A percentile compares a stretch with the other conserved stretches of the same genome.
These are phyloP conservation scores for Spergularia marina DNA, from an alignment of 148 eudicot species.

Conservation along the genomic window DNA sequence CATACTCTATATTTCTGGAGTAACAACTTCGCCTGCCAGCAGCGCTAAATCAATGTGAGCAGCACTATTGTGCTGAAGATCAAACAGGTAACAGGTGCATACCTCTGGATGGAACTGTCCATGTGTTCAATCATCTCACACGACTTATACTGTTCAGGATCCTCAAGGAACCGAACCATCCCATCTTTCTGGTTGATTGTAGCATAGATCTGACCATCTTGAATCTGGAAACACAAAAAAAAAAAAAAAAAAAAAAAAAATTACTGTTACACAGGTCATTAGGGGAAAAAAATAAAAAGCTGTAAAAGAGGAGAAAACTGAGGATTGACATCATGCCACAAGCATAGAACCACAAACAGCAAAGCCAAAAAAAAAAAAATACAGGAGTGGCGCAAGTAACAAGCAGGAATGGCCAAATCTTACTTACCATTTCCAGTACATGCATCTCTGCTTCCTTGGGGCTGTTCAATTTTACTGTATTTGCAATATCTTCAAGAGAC, in stretches of 20 bases:
- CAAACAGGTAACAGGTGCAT: conserved; percentile 7
- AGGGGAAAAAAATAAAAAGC: neutral
- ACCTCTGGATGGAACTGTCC: conserved; percentile 90
- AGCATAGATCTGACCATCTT: conserved; percentile 85
- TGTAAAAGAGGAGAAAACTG: neutral
- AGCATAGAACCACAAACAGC: neutral
- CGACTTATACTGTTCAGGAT: conserved; percentile 90
- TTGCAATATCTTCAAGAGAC: conserved; percentile 89
- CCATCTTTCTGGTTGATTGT: conserved; percentile 98
- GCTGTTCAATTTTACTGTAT: conserved; percentile 62
- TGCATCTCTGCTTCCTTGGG: conserved; percentile 93
- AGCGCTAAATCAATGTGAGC: neutral
- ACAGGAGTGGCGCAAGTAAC: neutral
- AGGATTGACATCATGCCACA: neutral
- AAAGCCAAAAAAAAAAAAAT: neutral
- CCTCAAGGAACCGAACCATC: conserved; percentile 96
- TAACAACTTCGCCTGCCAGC: neutral
- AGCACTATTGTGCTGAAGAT: neutral
- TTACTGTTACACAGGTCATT: neutral
- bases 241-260: neutral
- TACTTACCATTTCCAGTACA: conserved; percentile 86
- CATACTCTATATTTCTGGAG: neutral
- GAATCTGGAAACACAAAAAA: conserved; percentile 42
- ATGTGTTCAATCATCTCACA: conserved; percentile 87
- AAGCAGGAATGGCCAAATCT: neutral